These are phyloP conservation scores for Pistacia integerrima DNA, from an alignment of 345 rosid genomes.

Conservation along the genomic window DNA sequence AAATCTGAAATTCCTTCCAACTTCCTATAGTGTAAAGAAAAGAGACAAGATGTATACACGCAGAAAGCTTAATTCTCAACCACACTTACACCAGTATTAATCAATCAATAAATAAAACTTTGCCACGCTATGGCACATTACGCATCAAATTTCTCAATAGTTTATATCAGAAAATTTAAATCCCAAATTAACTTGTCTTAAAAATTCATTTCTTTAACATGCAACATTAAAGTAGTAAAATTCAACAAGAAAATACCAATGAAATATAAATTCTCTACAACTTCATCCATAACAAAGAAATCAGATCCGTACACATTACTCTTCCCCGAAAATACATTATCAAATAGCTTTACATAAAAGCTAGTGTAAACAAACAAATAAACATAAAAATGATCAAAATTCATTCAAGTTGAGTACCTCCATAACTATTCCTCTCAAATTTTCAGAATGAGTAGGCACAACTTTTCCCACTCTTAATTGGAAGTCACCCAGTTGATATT, in stretches of 20 bases:
- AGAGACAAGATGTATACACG: neutral
- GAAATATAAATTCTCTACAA: too few species aligned
- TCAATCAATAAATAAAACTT: neutral
- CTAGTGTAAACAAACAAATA: neutral
- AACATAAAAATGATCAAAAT: neutral
- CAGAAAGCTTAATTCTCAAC: neutral
- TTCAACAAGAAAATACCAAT: too few species aligned
- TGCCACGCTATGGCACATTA: neutral
- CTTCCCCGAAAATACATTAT: too few species aligned
- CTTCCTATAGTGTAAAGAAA: neutral
- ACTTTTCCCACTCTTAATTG: constrained; percentile 90
- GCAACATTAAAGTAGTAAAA: too few species aligned
- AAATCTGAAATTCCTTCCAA: neutral
- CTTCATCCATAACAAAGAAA: too few species aligned
- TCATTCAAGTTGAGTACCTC: constrained; percentile 55
- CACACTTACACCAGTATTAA: neutral
- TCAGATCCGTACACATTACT: too few species aligned
- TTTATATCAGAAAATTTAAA: neutral
- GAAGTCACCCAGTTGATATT: constrained; percentile 86
- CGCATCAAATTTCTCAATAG: neutral
- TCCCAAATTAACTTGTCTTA: neutral
- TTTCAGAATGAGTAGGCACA: constrained; percentile 77
- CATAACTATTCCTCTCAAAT: constrained; percentile 87
- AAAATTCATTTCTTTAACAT: too few species aligned
- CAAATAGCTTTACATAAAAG: too few species aligned